Conservation (phyloP, 345 rosid species). For the Lenwebbia sp. region DNA sequence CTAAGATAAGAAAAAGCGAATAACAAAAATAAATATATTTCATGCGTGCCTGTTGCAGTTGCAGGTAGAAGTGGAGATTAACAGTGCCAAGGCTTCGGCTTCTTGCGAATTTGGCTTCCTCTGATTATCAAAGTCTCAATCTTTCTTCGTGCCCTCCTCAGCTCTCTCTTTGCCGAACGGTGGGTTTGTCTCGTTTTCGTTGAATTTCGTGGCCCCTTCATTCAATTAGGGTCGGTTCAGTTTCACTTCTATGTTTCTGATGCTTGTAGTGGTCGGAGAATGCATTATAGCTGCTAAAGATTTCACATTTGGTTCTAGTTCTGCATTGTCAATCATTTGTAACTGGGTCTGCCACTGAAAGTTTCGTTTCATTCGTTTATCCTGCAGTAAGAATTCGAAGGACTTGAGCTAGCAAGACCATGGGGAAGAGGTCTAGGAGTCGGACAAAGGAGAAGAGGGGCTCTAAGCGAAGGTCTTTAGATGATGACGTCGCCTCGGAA, state of each 20-base stretch:
- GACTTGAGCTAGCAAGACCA: not conserved
- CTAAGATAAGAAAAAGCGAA: not conserved
- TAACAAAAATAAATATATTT: not conserved
- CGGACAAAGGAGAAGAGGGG: conserved; percentile 26
- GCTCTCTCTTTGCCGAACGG: not conserved
- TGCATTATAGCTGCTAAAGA: not conserved
- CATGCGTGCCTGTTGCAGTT: not conserved
- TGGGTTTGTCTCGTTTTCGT: not conserved
- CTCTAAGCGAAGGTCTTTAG: conserved; percentile 24
- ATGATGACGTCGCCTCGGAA: conserved; percentile 20
- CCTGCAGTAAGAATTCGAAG: not conserved
- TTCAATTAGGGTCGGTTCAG: not conserved
- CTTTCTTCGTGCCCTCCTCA: not conserved
- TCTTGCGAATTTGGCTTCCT: not conserved
- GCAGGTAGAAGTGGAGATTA: not conserved
- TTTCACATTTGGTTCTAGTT: not conserved
- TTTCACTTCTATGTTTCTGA: not conserved
- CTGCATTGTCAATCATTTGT: not conserved
- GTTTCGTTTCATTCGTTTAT: not conserved
- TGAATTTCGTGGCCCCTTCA: not conserved
- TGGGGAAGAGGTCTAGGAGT: conserved; percentile 55
- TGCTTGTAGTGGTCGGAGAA: not conserved
- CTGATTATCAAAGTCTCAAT: not conserved
- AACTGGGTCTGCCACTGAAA: not conserved
- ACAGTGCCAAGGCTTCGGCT: not conserved